Evolutionary conservation across 495 filamentous ascomycete species (phyloP).

Genomic region (Achaetomiella virescens): DNA sequence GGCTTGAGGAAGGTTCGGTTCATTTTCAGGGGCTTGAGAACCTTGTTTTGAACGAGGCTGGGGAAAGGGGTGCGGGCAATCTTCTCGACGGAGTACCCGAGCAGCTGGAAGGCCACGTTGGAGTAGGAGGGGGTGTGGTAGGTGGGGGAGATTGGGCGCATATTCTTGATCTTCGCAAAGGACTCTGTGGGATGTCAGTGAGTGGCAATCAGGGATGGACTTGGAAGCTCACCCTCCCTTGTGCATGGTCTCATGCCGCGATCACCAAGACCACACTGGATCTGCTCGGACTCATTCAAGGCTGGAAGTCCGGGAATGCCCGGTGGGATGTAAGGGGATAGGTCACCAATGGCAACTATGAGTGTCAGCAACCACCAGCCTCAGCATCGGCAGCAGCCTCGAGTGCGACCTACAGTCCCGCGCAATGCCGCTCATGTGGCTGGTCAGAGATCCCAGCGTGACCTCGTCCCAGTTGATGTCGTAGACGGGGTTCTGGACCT

Average conservation of each 20-base stretch:
- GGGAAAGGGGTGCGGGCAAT: slow-evolving; percentile 11
- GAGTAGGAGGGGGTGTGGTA: slow-evolving; percentile 14
- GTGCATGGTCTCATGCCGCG: slow-evolving; percentile 5
- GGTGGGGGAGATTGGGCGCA: background rate
- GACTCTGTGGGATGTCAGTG: slow-evolving; percentile 1
- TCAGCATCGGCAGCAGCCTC: too few species aligned
- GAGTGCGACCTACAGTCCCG: slow-evolving; percentile 7
- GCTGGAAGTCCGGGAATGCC: slow-evolving; percentile 4
- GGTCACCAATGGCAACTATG: slow-evolving; percentile 4
- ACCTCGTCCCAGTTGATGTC: slow-evolving; percentile 11
- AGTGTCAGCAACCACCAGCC: background rate
- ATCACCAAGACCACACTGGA: slow-evolving; percentile 6
- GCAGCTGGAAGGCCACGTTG: slow-evolving; percentile 21
- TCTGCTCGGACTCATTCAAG: slow-evolving; percentile 2
- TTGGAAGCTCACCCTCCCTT: background rate
- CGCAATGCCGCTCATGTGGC: slow-evolving; percentile 12
- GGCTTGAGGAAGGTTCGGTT: slow-evolving; percentile 16
- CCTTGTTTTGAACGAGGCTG: slow-evolving; percentile 5
- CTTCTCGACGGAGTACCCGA: slow-evolving; percentile 19
- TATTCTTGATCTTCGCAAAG: background rate
- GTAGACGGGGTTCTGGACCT: slow-evolving; percentile 2
- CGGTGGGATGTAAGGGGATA: background rate
- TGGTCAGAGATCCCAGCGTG: slow-evolving; percentile 9
- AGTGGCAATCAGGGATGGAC: background rate
- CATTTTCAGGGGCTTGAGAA: slow-evolving; percentile 14